Evolutionary conservation across 306 rosid species (phyloP).

Genomic region (Lathyrus aphaca): DNA sequence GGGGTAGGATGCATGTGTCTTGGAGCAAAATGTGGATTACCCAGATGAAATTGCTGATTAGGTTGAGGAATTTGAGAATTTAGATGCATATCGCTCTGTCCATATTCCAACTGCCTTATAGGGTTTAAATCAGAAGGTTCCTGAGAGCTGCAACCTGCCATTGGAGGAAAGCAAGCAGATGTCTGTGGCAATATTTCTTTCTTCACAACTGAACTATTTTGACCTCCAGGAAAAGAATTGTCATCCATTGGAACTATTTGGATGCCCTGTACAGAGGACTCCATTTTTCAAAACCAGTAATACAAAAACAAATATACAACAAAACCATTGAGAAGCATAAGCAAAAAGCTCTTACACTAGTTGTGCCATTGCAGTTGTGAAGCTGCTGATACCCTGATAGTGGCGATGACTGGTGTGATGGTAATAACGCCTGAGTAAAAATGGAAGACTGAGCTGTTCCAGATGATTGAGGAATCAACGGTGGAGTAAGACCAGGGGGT

Average conservation of each 20-base stretch:
- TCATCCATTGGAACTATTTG: conserved; percentile 75
- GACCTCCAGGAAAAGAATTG: conserved; percentile 68
- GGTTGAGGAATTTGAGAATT: conserved; percentile 70
- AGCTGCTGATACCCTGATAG: conserved; percentile 75
- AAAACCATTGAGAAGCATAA: conserved; percentile 19
- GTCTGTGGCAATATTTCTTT: conserved; percentile 67
- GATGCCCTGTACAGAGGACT: conserved; percentile 63
- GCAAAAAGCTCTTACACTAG: conserved; percentile 59
- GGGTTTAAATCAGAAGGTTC: conserved; percentile 75
- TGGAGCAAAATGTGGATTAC: conserved; percentile 62
- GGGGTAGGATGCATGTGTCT: conserved; percentile 72
- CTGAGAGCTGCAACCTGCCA: conserved; percentile 65
- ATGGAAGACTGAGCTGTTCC: conserved; percentile 58
- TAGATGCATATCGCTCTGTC: conserved; percentile 63
- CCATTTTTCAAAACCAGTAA: conserved; percentile 24
- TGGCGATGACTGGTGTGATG: conserved; percentile 65
- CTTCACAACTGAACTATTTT: conserved; percentile 53
- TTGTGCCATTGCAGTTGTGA: conserved; percentile 57
- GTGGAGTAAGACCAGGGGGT: conserved; percentile 51
- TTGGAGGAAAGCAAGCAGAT: conserved; percentile 58
- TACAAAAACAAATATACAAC: conserved; percentile 14
- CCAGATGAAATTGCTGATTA: conserved; percentile 79
- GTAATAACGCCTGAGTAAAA: conserved; percentile 56
- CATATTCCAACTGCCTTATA: conserved; percentile 75
- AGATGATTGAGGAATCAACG: conserved; percentile 65